Percentiles rank a stretch among this genome's conserved stretches.
Evolutionary conservation across 2,329 filamentous ascomycete species (phyloP).

Genomic region (Myrmaecium sp.): DNA sequence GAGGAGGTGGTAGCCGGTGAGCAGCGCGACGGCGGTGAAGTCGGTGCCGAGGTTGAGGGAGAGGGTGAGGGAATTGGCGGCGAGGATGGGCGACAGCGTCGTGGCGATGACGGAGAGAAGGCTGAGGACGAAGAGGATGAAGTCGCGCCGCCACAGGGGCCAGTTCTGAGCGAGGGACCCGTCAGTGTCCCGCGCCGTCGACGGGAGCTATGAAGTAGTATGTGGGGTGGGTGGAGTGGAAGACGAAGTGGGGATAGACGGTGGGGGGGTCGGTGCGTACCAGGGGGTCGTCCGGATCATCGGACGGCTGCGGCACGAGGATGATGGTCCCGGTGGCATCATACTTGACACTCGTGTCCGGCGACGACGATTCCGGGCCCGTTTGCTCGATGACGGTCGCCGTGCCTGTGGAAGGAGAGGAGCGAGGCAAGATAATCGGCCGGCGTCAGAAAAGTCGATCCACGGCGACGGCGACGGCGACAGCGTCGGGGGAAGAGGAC

Average conservation of each 20-base stretch:
- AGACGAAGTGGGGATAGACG: constrained; percentile 8
- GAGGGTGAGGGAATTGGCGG: constrained; percentile 71
- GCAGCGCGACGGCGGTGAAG: constrained; percentile 61
- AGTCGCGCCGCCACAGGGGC: constrained; percentile 72
- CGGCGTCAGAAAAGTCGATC: constrained; percentile 5
- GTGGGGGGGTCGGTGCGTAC: constrained; percentile 23
- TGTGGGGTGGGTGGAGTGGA: background rate
- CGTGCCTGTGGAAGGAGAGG: constrained; percentile 19
- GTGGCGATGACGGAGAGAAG: constrained; percentile 69
- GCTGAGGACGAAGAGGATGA: constrained; percentile 64
- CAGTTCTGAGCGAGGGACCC: constrained; percentile 45
- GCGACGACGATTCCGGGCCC: constrained; percentile 6
- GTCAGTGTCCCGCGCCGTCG: constrained; percentile 4
- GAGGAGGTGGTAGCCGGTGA: constrained; percentile 77
- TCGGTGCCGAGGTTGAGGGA: constrained; percentile 45
- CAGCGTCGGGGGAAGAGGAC: background rate
- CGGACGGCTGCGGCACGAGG: constrained; percentile 76
- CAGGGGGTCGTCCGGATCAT: constrained; percentile 80
- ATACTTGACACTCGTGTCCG: constrained; percentile 44
- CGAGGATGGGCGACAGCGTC: constrained; percentile 69
- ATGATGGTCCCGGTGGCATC: constrained; percentile 58
- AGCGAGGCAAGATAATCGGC: constrained; percentile 1
- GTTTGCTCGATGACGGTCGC: constrained; percentile 18
- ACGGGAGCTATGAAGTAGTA: background rate
- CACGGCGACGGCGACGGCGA: constrained; percentile 7